These are phyloP conservation scores for Tolypocladium sp. DNA, from an alignment of 2,329 filamentous ascomycete genomes.

Conservation along the genomic window DNA sequence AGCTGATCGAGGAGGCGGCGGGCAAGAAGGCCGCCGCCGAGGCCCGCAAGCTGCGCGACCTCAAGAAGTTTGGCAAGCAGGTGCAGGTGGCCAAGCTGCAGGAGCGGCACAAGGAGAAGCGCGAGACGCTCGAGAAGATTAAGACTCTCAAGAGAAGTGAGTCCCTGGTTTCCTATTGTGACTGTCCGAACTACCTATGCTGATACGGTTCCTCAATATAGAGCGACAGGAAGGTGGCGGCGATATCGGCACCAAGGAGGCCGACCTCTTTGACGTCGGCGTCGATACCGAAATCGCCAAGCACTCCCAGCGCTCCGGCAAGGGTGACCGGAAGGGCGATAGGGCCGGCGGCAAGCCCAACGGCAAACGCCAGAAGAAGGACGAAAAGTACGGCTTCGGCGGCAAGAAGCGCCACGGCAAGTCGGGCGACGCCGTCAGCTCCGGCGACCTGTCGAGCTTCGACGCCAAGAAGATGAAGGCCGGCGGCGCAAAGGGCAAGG, in stretches of 20 bases:
- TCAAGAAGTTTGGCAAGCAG: slow-evolving; percentile 99
- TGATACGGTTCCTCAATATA: slow-evolving; percentile 26
- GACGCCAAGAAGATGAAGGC: slow-evolving; percentile 78
- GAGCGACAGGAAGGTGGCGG: slow-evolving; percentile 69
- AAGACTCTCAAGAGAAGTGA: slow-evolving; percentile 89
- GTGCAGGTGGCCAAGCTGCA: slow-evolving; percentile 94
- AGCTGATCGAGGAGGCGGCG: slow-evolving; percentile 85
- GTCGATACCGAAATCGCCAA: slow-evolving; percentile 57
- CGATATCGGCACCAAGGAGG: slow-evolving; percentile 61
- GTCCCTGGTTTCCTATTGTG: slow-evolving; percentile 22
- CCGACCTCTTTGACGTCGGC: slow-evolving; percentile 84
- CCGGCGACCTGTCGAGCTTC: slow-evolving; percentile 72
- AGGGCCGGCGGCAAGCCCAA: slow-evolving; percentile 30
- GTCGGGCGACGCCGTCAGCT: slow-evolving; percentile 80
- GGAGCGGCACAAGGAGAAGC: slow-evolving; percentile 87
- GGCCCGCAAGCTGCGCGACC: slow-evolving; percentile 81
- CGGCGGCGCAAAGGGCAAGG: slow-evolving; percentile 15
- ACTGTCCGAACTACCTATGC: not conserved
- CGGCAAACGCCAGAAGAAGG: slow-evolving; percentile 82
- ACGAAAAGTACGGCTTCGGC: slow-evolving; percentile 89
- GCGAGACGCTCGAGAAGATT: slow-evolving; percentile 90
- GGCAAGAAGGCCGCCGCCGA: slow-evolving; percentile 87
- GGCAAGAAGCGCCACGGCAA: slow-evolving; percentile 91
- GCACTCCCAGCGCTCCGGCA: slow-evolving; percentile 27
- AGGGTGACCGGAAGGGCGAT: slow-evolving; percentile 21